These are phyloP conservation scores for Claviceps sp. DNA, from an alignment of 2,329 filamentous ascomycete genomes.

Conservation along the genomic window DNA sequence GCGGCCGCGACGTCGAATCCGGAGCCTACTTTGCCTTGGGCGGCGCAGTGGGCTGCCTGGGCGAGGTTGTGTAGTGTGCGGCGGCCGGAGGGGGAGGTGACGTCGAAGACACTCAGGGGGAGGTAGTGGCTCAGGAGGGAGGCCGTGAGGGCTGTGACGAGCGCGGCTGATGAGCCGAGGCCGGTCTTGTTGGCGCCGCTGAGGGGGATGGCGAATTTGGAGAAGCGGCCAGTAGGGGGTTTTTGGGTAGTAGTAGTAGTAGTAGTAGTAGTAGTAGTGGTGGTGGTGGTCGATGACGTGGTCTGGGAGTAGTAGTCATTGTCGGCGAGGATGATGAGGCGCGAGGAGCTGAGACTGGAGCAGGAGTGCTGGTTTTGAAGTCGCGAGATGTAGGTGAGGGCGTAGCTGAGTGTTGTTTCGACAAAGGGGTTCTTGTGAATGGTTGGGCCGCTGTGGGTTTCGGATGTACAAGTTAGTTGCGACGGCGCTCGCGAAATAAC, in stretches of 20 bases:
- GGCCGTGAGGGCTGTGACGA: slow-evolving; percentile 77
- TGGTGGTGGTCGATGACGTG: slow-evolving; percentile 14
- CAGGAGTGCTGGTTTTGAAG: slow-evolving; percentile 22
- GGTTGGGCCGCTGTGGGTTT: slow-evolving; percentile 25
- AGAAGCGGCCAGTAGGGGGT: slow-evolving; percentile 42
- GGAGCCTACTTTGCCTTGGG: slow-evolving; percentile 90
- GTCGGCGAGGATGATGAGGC: slow-evolving; percentile 81
- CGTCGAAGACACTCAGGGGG: slow-evolving; percentile 39
- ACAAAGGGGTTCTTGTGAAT: slow-evolving; percentile 66
- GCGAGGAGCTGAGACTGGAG: slow-evolving; percentile 49
- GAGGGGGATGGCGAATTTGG: slow-evolving; percentile 63
- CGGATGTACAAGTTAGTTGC: too few relatives aligned
- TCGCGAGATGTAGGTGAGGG: slow-evolving; percentile 62
- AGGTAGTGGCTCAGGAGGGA: slow-evolving; percentile 68
- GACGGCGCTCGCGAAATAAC: too few relatives aligned
- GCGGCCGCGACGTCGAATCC: slow-evolving; percentile 93
- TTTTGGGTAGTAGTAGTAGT: not conserved
- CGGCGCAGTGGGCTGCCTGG: slow-evolving; percentile 86
- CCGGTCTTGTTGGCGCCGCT: slow-evolving; percentile 84
- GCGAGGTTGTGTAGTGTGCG: slow-evolving; percentile 76
- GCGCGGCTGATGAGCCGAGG: slow-evolving; percentile 82
- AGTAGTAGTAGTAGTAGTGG: not conserved
- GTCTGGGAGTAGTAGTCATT: slow-evolving; percentile 85
- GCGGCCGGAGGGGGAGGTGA: slow-evolving; percentile 39
- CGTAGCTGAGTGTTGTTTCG: slow-evolving; percentile 80